Base-by-base conservation (phyloP, 2,329 filamentous ascomycete genomes). In the Aspergillus brasiliensis region DNA sequence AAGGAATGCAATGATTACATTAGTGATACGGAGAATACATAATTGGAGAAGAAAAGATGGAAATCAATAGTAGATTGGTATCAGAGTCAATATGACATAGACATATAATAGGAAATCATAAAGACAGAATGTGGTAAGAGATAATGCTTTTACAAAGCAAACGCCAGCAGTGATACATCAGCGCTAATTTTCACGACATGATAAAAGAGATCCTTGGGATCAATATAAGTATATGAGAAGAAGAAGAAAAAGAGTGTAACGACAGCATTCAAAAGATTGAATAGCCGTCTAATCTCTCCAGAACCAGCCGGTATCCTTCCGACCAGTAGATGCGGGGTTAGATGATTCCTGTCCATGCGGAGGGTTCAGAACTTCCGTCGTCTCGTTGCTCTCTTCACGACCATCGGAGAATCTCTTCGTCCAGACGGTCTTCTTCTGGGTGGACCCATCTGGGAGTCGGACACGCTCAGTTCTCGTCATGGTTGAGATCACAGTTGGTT, bases 361-460 rank as follows among this genome's bases (percentile, higher is more conserved):
- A 25, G 69, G 65, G 21, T 69, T 74, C 42, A 68, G 61, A 8
- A 71, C 65, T 48, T 86, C 82, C 3, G 82, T 74, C 7, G 82
- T 84, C 65, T 86, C 83, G 8, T 82, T 80, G 34, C 74, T 84
- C 69, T 88, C 85, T 67, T 88, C 86, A 3, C 80, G 78, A 0
- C 86, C 86, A 73, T 88, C 85, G 1, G 82, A 77, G 66, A 86
- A 88, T 2, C 83, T 79, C 67, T 83, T 84, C 62, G 84, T 88
- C 15, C 85, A 73, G 8, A 86, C 75, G 1, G 82, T 80, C 65
- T 83, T 86, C 0, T 83, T 87, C 8, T 83, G 82, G 2, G 86
- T 74, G 0, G 82, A 83, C 11, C 86, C 86, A 68, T 88, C 85
- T 0, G 83, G 77, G 2, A 82, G 74, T 2, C 80, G 81, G 3